Evolutionary conservation across 805 yeast genomes (phyloP), one percentile per base, ranked within the genome.

Genomic region (Priceomyces haplophilus): DNA sequence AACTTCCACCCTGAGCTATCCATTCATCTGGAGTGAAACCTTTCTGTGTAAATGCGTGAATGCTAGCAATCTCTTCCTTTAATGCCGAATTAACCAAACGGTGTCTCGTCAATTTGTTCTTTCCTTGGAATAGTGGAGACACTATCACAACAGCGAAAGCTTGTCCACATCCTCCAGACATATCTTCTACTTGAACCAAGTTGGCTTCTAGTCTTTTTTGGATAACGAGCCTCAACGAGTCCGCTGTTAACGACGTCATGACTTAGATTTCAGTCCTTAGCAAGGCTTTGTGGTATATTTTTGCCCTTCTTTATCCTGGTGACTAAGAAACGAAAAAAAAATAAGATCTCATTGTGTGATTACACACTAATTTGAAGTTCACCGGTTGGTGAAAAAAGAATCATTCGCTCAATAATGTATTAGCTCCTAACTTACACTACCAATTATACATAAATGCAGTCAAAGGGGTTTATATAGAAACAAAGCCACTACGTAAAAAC

Each of bases 21-120:
- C 97, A 91, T 62, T 91, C 99, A n/a, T 78, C 86, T 1, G 83
- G 80, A 0, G 97, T 90, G 58, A 81, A 91, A 10, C 72, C 85
- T 65, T 88, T 89, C 56, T 93, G 97, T 0, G 97, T 88, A 62
- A 95, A 93, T 0, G 99, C 98, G 64, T 93, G 99, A 35, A 93
- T 90, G 4, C 72, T 65, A 0, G 86, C 83, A 24, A 93, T 87
- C 60, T 90, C 96, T n/a, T 84, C 88, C 53, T 83, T 83, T 48
- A 93, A 72, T 1, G 85, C 81, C 24, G 61, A 69, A 62, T 93
- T 93, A 37, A 95, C 96, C 51, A 89, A 55, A 51, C 98, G 73
- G 54, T 91, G 96, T 57, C 99, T 78, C 71, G 82, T 78, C 38
- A 93, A 71, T 60, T 85, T 86, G 65, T 88, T 88, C 66, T 88